Percentiles rank a stretch among this genome's conserved stretches.
Conservation (phyloP, 2,329 filamentous ascomycete species). For the Acephala macrosclerotiorum region DNA sequence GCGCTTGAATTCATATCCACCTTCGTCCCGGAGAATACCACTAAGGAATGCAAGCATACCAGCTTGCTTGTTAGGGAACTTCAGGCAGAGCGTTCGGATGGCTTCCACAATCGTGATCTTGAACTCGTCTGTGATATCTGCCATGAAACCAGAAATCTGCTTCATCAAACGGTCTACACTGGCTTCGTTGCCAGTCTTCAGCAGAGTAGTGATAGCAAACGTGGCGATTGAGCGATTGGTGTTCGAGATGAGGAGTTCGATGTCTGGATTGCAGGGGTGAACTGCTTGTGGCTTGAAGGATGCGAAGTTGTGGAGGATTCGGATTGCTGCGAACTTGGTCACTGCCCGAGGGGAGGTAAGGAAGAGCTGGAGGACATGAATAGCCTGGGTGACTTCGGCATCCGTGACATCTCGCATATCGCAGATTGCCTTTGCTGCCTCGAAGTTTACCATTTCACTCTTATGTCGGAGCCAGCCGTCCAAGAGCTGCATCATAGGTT, state of each 20-base stretch:
- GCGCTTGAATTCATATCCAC: conserved; percentile 97
- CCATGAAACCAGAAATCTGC: conserved; percentile 98
- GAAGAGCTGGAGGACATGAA: conserved; percentile 96
- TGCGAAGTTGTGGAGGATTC: conserved; percentile 95
- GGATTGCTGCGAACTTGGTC: conserved; percentile 96
- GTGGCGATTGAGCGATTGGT: conserved; percentile 97
- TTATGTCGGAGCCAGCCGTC: conserved; percentile 98
- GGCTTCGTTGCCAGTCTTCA: conserved; percentile 98
- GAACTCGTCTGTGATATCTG: conserved; percentile 98
- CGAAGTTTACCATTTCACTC: conserved; percentile 99
- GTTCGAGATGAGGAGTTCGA: conserved; percentile 96
- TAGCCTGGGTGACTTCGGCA: conserved; percentile 87
- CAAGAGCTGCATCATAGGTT: conserved; percentile 96
- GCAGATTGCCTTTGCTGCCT: conserved; percentile 97
- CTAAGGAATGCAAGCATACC: conserved; percentile 98
- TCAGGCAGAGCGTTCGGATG: conserved; percentile 93
- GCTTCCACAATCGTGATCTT: conserved; percentile 99
- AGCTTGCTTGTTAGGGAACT: conserved; percentile 98
- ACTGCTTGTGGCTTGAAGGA: conserved; percentile 96
- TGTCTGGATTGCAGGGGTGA: conserved; percentile 93
- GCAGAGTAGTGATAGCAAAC: conserved; percentile 95
- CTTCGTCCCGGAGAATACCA: conserved; percentile 95
- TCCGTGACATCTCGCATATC: conserved; percentile 94
- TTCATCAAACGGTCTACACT: conserved; percentile 98
- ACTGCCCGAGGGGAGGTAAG: conserved; percentile 93